Base-by-base conservation (phyloP, 495 filamentous ascomycete genomes). In the Hyaloscypha variabilis region DNA sequence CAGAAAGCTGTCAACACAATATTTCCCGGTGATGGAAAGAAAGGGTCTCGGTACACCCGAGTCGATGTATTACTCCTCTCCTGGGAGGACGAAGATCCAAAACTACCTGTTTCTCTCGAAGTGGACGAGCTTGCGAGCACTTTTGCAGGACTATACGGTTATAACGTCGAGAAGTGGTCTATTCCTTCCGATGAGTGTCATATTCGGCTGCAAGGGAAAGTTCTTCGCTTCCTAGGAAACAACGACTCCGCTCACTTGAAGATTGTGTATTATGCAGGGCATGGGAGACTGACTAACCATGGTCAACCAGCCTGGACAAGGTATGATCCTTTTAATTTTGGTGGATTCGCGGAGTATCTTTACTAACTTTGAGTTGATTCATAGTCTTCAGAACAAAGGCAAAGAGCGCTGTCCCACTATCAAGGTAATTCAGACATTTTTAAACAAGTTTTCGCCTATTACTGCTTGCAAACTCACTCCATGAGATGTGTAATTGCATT, bases 221-320 rank as follows among this genome's bases (percentile, higher is more conserved):
- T 56, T 25, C 53, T 56, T 3, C 17, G 28, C 6, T 56, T 56
- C 53, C 26, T 56, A 17, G 25, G 28, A 2, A 23, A 56, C 53
- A 56, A 25, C 53, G 21, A 29, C 8, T 5, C 53, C 21, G 28
- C 6, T 3, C 53, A 56, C 25, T 23, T 56, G 3, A 56, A 56
- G 21, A 56, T 56, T 17, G 53, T 56, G 3, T 56, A 56, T 25
- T 56, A 56, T 17, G 53, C 53, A 3, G 53, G 53, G 8, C 53
- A 56, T 25, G 53, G 53, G 5, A 56, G 28, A 17, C 19, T 56
- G 26, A 56, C 8, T 23, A 56, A 24, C 53, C 53, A 56, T 25
- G 53, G 26, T 3, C 53, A 56, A 23, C 8, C 53, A 17, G 28
- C 28, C 3, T 56, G 53, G 53, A 56, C 53, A 29, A 56, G 53